These are phyloP conservation scores for Prunella vulgaris DNA, from an alignment of 257 asterid species.

Conservation along the genomic window DNA sequence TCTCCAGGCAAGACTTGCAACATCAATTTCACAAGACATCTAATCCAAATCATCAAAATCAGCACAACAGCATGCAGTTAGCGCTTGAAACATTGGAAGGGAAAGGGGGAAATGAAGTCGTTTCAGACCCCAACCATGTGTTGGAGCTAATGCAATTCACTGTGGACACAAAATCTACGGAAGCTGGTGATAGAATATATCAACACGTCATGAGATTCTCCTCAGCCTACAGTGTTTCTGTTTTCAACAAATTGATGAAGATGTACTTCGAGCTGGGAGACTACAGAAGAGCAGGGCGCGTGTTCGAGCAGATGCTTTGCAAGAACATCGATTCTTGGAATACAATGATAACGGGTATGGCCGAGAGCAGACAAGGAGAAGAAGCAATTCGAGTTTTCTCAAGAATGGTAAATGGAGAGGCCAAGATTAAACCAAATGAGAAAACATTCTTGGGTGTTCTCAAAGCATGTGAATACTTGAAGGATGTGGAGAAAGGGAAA, in stretches of 20 bases:
- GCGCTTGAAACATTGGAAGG: constrained; percentile 17
- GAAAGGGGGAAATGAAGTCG: constrained; percentile 7
- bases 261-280: constrained; percentile 29
- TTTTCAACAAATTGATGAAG: constrained; percentile 27
- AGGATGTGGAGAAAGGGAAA: constrained; percentile 19
- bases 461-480: constrained; percentile 26
- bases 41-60: neutral
- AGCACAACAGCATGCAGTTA: neutral
- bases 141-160: constrained; percentile 23
- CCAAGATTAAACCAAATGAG: constrained; percentile 5
- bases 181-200: constrained; percentile 19
- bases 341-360: constrained; percentile 26
- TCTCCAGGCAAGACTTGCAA: neutral
- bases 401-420: neutral
- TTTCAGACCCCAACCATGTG: constrained; percentile 16
- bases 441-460: constrained; percentile 21
- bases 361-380: constrained; percentile 23
- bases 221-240: constrained; percentile 3
- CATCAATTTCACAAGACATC: neutral
- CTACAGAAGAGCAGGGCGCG: constrained; percentile 32
- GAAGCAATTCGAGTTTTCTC: constrained; percentile 29
- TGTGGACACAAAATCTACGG: neutral
- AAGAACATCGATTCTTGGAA: constrained; percentile 34
- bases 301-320: constrained; percentile 33
- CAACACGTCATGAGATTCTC: constrained; percentile 28